phyloP scores from a whole-genome alignment of 805 yeast genomes.

The Wilhelminamyces savonicus region DNA sequence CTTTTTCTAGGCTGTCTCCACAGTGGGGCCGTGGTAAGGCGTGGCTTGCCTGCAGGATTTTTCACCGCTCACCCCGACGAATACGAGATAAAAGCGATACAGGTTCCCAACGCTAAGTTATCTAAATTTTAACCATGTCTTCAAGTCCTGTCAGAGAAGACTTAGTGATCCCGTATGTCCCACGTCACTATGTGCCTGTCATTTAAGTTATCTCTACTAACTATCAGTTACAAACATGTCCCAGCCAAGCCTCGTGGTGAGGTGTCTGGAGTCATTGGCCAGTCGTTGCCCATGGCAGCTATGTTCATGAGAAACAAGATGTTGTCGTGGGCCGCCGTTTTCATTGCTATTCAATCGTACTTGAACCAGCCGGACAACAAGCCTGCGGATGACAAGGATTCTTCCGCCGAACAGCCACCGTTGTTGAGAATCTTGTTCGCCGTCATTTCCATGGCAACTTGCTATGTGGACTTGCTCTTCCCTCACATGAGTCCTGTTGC shows the following conservation, averaged over 20 bases:
- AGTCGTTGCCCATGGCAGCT: conserved; percentile 63
- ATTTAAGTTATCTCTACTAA: too few relatives aligned
- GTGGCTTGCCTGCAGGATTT: too few relatives aligned
- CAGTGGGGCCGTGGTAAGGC: too few relatives aligned
- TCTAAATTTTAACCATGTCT: conserved; percentile 15
- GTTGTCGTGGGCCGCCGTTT: conserved; percentile 50
- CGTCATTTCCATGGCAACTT: conserved; percentile 42
- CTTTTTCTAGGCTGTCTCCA: too few relatives aligned
- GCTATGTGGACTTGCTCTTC: conserved; percentile 48
- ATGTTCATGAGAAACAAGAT: conserved; percentile 56
- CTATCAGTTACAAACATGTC: conserved; percentile 38
- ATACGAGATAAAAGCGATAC: not conserved
- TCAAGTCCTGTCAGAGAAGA: conserved; percentile 23
- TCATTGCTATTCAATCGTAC: conserved; percentile 43
- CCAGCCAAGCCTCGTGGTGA: conserved; percentile 44
- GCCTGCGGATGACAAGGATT: conserved; percentile 16
- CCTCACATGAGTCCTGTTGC: conserved; percentile 35
- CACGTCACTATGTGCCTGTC: too few relatives aligned
- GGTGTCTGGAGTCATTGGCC: conserved; percentile 42
- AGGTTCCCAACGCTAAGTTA: not conserved
- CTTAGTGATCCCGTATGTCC: conserved; percentile 29
- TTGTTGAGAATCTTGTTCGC: conserved; percentile 42
- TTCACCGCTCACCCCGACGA: not conserved
- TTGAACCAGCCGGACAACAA: conserved; percentile 37
- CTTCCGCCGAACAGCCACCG: conserved; percentile 34